Percentiles rank a stretch among this genome's conserved stretches.
phyloP scores from a whole-genome alignment of 345 rosid species.

The Euphorbia peplus region DNA sequence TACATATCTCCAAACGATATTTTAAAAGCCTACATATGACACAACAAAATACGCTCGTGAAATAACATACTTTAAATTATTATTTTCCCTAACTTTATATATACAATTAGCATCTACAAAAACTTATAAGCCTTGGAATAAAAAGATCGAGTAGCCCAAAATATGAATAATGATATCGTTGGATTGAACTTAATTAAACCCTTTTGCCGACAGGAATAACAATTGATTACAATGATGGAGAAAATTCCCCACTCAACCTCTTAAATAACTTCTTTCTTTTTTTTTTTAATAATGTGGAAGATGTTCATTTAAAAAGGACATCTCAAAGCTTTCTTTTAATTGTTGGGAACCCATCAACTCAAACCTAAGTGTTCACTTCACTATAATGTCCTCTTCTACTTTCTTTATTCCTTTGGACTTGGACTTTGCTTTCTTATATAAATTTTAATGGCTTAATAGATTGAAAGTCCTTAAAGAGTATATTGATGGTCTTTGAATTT shows the following conservation, averaged over 20 bases:
- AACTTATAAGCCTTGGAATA: background rate
- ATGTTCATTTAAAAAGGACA: slow-evolving; percentile 13
- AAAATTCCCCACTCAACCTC: background rate
- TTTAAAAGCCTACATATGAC: too few species aligned
- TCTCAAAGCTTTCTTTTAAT: background rate
- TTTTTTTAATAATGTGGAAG: too few species aligned
- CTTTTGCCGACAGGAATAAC: slow-evolving; percentile 19
- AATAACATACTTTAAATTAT: too few species aligned
- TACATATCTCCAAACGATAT: too few species aligned
- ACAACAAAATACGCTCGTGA: too few species aligned
- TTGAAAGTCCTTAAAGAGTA: too few species aligned
- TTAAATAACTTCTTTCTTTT: background rate
- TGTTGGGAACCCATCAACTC: slow-evolving; percentile 7
- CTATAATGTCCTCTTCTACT: background rate
- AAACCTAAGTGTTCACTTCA: slow-evolving; percentile 11
- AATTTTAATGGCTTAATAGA: too few species aligned
- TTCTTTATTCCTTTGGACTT: slow-evolving; percentile 5
- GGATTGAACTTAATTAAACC: background rate
- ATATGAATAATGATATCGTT: background rate
- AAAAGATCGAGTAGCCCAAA: slow-evolving; percentile 1
- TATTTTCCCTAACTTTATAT: too few species aligned
- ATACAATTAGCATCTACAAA: slow-evolving; percentile 3
- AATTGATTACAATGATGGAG: background rate
- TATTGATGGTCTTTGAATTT: too few species aligned
- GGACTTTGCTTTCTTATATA: background rate